phyloP scores from a whole-genome alignment of 1,284 basidiomycete species.

The Pseudozyma hubeiensis region DNA sequence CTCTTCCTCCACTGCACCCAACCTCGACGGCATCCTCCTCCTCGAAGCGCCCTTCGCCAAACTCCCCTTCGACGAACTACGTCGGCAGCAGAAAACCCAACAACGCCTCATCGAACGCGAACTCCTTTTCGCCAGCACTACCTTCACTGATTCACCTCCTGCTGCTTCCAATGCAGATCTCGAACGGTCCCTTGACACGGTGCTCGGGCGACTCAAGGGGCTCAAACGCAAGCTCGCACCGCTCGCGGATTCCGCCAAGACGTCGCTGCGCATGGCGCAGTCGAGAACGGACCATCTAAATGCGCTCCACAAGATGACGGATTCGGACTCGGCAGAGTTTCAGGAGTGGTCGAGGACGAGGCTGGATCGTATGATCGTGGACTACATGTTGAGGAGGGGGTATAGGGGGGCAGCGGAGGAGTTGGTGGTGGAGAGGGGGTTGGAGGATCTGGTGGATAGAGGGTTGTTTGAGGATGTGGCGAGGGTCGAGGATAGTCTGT shows the following conservation, averaged over 20 bases:
- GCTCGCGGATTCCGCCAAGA: slow-evolving; percentile 26
- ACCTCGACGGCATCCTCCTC: slow-evolving; percentile 79
- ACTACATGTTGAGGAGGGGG: slow-evolving; percentile 85
- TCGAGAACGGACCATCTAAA: slow-evolving; percentile 49
- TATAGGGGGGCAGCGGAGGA: slow-evolving; percentile 39
- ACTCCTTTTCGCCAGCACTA: slow-evolving; percentile 31
- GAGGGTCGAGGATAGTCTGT: slow-evolving; percentile 83
- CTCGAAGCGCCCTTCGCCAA: slow-evolving; percentile 88
- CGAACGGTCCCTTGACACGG: slow-evolving; percentile 75
- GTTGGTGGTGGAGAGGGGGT: slow-evolving; percentile 33
- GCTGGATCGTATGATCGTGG: slow-evolving; percentile 89
- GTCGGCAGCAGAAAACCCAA: slow-evolving; percentile 56
- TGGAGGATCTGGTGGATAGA: slow-evolving; percentile 73
- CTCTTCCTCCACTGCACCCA: slow-evolving; percentile 21
- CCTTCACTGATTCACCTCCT: slow-evolving; percentile 18
- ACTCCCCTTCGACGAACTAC: slow-evolving; percentile 71
- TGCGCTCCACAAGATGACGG: slow-evolving; percentile 36
- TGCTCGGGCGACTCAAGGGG: slow-evolving; percentile 80
- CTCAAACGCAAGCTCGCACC: slow-evolving; percentile 81
- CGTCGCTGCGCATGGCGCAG: slow-evolving; percentile 40
- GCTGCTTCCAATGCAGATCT: slow-evolving; percentile 15
- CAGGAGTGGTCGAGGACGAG: slow-evolving; percentile 79
- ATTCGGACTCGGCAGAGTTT: slow-evolving; percentile 34
- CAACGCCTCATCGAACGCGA: slow-evolving; percentile 60
- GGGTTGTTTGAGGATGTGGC: slow-evolving; percentile 84